Evolutionary conservation across 2,329 filamentous ascomycete species (phyloP), one percentile per base, ranked within the genome.

Genomic region (Beauveria pseudobassiana): DNA sequence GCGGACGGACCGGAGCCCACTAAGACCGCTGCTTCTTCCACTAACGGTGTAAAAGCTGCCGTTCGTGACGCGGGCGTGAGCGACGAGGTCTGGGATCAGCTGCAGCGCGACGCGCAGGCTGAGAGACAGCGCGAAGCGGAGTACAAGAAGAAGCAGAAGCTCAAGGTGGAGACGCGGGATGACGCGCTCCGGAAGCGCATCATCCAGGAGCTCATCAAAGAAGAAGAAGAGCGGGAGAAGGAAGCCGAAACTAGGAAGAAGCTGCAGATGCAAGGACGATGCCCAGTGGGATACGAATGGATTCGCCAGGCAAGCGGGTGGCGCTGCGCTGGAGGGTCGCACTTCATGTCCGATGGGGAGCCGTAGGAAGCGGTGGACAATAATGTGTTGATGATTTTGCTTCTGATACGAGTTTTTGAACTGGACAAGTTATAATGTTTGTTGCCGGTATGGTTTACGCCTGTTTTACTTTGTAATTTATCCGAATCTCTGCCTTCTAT

Each of bases 11-110:
- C 20, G 55, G 42, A 50, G 45, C 28, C 55, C n/a, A 40, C 43
- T n/a, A 40, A 26, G 2, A 42, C 26, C n/a, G 5, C 22, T 22
- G 34, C 55, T 26, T 52, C 45, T 34, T 55, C 59, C 34, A 56
- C 59, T 16, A 26, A 43, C 16, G 43, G 22, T 10, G 8, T 34
- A 30, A 10, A 30, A 30, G 28, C 28, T 30, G 28, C 8, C 28
- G 28, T 30, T 30, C 28, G 28, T 30, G 28, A 30, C 28, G 28
- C 28, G 28, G 28, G 82, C 0, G 85, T 89, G 0, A 80, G 77
- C 5, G 84, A 89, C 53, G 81, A 72, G 6, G 73, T 83, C 1
- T 90, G 87, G 87, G 72, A 78, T 1, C 82, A 87, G 65, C 80
- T 89, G 0, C 77, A 85, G 63, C 67, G 63, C 1, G 83, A 88